Evolutionary conservation across 2,329 filamentous ascomycete genomes (phyloP).

Genomic region (Coniella vitis): DNA sequence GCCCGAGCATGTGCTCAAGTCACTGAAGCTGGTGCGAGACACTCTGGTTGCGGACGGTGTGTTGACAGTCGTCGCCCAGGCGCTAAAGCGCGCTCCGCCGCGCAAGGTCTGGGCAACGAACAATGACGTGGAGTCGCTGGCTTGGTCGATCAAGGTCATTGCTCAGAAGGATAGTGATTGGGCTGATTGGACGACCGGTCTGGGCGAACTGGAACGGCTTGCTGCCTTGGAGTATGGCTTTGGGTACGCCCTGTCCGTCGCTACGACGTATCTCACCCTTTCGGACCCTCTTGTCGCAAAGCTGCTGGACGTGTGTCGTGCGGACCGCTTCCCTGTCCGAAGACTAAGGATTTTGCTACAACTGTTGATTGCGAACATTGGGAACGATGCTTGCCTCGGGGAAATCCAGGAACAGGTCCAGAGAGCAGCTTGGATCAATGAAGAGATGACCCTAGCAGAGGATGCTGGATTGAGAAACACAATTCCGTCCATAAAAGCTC

Average conservation of each 20-base stretch:
- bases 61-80: conserved; percentile 44
- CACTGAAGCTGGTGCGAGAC: conserved; percentile 54
- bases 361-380: conserved; percentile 42
- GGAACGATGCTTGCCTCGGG: conserved; percentile 24
- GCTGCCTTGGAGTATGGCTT: conserved; percentile 56
- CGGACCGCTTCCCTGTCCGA: conserved; percentile 44
- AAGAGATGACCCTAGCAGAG: conserved; percentile 33
- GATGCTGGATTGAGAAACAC: conserved; percentile 39
- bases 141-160: conserved; percentile 52
- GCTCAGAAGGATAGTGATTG: conserved; percentile 52
- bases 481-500: conserved; percentile 41
- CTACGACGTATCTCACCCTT: conserved; percentile 26
- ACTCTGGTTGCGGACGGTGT: conserved; percentile 53
- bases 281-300: conserved; percentile 39
- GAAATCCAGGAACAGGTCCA: conserved; percentile 25
- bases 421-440: conserved; percentile 31
- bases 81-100: conserved; percentile 44
- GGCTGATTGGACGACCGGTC: conserved; percentile 48
- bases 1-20: conserved; percentile 49
- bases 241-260: conserved; percentile 34
- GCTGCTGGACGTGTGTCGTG: conserved; percentile 43
- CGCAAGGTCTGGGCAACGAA: conserved; percentile 45
- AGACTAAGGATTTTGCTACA: conserved; percentile 45
- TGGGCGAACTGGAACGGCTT: conserved; percentile 45
- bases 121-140: conserved; percentile 45